Base-by-base conservation (phyloP, 768 basidiomycete species). In the Lyophyllum semitale region DNA sequence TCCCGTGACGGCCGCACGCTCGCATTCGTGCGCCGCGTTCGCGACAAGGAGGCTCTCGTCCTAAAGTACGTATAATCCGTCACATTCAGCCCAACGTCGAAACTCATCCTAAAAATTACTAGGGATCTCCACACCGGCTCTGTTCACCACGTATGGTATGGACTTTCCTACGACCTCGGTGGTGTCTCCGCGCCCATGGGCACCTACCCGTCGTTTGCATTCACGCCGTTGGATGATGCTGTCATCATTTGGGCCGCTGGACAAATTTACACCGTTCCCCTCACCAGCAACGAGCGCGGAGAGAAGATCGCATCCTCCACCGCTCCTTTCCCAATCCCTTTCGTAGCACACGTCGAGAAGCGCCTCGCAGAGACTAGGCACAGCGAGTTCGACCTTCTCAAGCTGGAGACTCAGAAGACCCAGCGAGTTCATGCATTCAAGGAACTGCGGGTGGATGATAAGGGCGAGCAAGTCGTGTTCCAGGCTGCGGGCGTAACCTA, bases 231-330 rank as follows among this genome's bases (percentile, higher is more conserved):
- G 17, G 82, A 83, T 56, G 74, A 79, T 53, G 84, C 81, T 1
- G 70, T 90, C 49, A 76, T 90, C 58, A 84, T 90, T 53, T 90
- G 88, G 88, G 85, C 88, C 4, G 81, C 85, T 1, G 88, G 88
- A 2, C 81, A 87, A 54, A 88, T 90, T 23, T 82, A 84, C 65
- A 75, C 72, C 13, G 76, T 90, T 11, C 87, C 88, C 15, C 70
- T 89, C 26, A 59, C 71, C 4, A 65, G 63, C n/a, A 87, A 87
- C 61, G 46, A 60, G 2, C 63, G 64, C 15, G 84, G 85, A 20
- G 89, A 90, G 62, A 80, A 74, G 45, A 62, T 83, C 9, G 71
- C 70, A 9, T 70, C 61, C 45, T 60, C 59, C 15, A 73, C 74
- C 1, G 38, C 67, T 29, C 83, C 87, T 4, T 69, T 59, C 29